Conservation (phyloP, 805 yeast species). For the Kazachstania africana region DNA sequence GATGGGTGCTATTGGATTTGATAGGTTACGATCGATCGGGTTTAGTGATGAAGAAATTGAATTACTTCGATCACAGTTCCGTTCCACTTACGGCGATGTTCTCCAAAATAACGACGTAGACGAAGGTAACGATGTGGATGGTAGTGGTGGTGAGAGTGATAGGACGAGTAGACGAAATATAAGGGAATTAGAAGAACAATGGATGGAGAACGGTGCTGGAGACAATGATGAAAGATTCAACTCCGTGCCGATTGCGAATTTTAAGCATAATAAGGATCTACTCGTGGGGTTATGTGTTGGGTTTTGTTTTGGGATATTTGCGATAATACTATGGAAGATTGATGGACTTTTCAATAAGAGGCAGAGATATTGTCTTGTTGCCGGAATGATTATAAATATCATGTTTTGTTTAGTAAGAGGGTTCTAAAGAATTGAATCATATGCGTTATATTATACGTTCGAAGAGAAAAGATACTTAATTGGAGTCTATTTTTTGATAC, state of each 20-base stretch:
- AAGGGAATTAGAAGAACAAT: constrained; percentile 67
- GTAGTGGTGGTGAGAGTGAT: constrained; percentile 22
- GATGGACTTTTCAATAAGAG: constrained; percentile 50
- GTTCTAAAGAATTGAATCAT: neutral
- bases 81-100: constrained; percentile 46
- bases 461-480: no score
- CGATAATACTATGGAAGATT: constrained; percentile 50
- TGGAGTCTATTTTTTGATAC: neutral
- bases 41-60: constrained; percentile 67
- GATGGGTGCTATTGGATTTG: constrained; percentile 68
- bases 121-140: constrained; percentile 7
- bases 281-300: constrained; percentile 65
- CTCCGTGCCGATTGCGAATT: constrained; percentile 28
- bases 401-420: constrained; percentile 40
- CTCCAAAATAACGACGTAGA: constrained; percentile 6
- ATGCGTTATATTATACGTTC: no score
- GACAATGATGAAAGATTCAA: constrained; percentile 35
- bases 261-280: constrained; percentile 51
- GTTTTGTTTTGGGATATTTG: constrained; percentile 60
- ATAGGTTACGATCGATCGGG: constrained; percentile 72
- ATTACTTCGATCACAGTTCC: constrained; percentile 64
- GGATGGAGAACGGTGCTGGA: constrained; percentile 73
- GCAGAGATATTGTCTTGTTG: constrained; percentile 55
- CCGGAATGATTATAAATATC: constrained; percentile 60
- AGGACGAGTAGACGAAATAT: no score